These are phyloP conservation scores for Sanghuangporus sanghuang DNA, from an alignment of 1,284 basidiomycete genomes.

Conservation along the genomic window DNA sequence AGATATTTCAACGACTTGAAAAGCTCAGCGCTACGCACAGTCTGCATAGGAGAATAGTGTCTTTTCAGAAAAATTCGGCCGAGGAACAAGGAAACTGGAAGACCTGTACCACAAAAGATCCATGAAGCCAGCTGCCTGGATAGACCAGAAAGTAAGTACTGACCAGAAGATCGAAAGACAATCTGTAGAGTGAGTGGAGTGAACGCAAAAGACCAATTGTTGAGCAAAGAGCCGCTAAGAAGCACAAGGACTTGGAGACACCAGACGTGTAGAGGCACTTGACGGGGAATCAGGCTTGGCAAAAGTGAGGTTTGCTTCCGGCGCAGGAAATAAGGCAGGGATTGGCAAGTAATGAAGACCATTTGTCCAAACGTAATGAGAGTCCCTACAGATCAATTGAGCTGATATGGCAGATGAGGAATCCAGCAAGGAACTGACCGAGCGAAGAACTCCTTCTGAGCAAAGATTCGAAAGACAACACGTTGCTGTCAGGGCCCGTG, in stretches of 20 bases:
- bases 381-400: conserved; percentile 48
- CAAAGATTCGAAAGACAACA: conserved; percentile 65
- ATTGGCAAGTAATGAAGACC: conserved; percentile 65
- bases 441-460: conserved; percentile 64
- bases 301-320: conserved; percentile 29
- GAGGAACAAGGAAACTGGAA: conserved; percentile 66
- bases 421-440: conserved; percentile 38
- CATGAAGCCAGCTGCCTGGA: background rate
- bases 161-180: conserved; percentile 84
- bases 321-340: conserved; percentile 49
- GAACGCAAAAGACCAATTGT: conserved; percentile 83
- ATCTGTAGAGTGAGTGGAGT: conserved; percentile 84
- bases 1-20: background rate
- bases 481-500: conserved; percentile 44
- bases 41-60: conserved; percentile 57
- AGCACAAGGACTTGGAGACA: conserved; percentile 72
- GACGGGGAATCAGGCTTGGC: conserved; percentile 55
- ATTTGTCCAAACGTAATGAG: conserved; percentile 84
- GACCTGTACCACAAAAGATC: conserved; percentile 33
- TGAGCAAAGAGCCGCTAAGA: conserved; percentile 66
- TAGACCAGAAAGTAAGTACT: conserved; percentile 23
- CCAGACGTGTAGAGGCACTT: conserved; percentile 74
- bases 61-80: conserved; percentile 53
- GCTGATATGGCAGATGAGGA: background rate
- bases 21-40: conserved; percentile 40